phyloP scores from a whole-genome alignment of 1,139 yeast genomes.

The Zygoascus hellenicus region DNA sequence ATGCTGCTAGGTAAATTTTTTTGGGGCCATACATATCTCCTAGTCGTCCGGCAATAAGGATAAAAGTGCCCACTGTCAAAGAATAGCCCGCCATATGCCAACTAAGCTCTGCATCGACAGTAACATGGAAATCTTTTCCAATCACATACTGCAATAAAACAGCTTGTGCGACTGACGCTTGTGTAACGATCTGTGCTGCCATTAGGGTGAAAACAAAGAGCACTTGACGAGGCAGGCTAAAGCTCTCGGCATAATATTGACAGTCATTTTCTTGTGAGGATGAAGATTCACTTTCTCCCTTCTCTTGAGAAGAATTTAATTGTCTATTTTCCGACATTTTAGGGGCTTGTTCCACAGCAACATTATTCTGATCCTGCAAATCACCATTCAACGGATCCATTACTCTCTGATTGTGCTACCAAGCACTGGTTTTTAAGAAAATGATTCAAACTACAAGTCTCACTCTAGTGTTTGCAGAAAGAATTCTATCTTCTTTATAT shows the following conservation, averaged over 20 bases:
- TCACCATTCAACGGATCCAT: too few relatives aligned
- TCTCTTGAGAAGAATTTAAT: background rate
- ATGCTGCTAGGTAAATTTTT: constrained; percentile 44
- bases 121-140: constrained; percentile 37
- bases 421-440: too few relatives aligned
- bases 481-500: too few relatives aligned
- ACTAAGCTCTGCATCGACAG: constrained; percentile 40
- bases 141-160: constrained; percentile 38
- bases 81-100: constrained; percentile 61
- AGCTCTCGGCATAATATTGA: constrained; percentile 3
- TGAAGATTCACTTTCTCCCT: background rate
- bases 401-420: too few relatives aligned
- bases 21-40: constrained; percentile 65
- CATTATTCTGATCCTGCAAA: too few relatives aligned
- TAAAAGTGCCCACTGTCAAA: constrained; percentile 57
- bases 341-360: too few relatives aligned
- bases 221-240: constrained; percentile 20
- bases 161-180: constrained; percentile 46
- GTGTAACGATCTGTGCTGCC: constrained; percentile 46
- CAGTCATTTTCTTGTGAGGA: background rate
- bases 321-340: too few relatives aligned
- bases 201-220: constrained; percentile 34
- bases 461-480: too few relatives aligned
- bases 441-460: too few relatives aligned
- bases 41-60: constrained; percentile 52